Percentiles rank a stretch among this genome's conserved stretches.
Evolutionary conservation across 495 filamentous ascomycete species (phyloP).

Genomic region (Tuber brumale): DNA sequence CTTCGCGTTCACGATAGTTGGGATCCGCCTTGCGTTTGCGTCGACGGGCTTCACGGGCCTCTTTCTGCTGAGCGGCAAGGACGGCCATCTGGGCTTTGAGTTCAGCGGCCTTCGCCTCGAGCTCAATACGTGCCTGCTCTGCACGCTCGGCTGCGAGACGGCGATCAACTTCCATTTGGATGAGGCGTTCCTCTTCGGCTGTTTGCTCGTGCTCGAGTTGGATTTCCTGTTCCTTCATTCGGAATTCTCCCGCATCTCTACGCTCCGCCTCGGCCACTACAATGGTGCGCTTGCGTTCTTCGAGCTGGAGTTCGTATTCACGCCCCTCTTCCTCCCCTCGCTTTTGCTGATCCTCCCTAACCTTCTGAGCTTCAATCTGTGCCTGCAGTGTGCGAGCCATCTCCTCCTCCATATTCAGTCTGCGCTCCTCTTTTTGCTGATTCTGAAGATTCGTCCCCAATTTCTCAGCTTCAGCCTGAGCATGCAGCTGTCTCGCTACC

Average conservation of each 20-base stretch:
- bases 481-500: background rate
- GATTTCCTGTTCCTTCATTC: background rate
- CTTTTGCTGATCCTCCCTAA: background rate
- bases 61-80: conserved; percentile 9
- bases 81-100: conserved; percentile 22
- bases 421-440: conserved; percentile 34
- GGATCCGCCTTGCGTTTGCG: conserved; percentile 18
- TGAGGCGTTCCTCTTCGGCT: conserved; percentile 20
- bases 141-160: conserved; percentile 18
- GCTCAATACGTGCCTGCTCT: conserved; percentile 11
- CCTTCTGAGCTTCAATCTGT: conserved; percentile 4
- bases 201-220: conserved; percentile 13
- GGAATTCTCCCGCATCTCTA: background rate
- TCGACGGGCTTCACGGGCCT: conserved; percentile 27
- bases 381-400: background rate
- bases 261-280: background rate
- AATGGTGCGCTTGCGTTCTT: conserved; percentile 6
- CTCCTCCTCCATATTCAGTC: conserved; percentile 9
- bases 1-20: conserved; percentile 29
- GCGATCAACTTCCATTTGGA: conserved; percentile 20
- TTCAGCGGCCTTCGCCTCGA: conserved; percentile 21
- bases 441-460: conserved; percentile 44
- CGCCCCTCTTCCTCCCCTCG: conserved; percentile 2
- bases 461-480: conserved; percentile 42
- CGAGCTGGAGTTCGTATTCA: conserved; percentile 1